Evolutionary conservation across 495 filamentous ascomycete species (phyloP), one percentile per base, ranked within the genome.

Genomic region (Bombardia bombarda): DNA sequence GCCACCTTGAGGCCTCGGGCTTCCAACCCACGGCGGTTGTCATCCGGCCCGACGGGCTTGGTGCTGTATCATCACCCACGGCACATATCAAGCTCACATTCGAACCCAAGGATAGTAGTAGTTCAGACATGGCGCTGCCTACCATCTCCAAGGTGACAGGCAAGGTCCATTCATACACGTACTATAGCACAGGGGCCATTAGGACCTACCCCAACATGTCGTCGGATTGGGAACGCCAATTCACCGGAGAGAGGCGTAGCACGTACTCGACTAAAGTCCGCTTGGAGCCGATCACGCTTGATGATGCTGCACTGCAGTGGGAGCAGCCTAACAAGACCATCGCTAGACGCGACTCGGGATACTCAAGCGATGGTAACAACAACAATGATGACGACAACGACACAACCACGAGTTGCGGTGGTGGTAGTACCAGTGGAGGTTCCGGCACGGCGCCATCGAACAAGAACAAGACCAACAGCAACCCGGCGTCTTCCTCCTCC

Each of bases 151-250:
- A 67, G 4, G 61, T 95, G 20, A 64, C 67, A 13, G 82, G 76
- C 45, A 94, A 87, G 62, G 63, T 98, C 21, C 82, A 77, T 32
- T 78, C 79, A 2, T 68, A 69, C 40, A 97, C 89, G 2, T 94
- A 78, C 66, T 96, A 72, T 64, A 68, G 81, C 38, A 62, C 53
- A 22, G 62, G 47, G 32, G 65, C 57, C 20, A 63, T 62, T 39
- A 38, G 55, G 36, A 47, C 40, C 62, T 72, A 73, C 25, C 84
- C 87, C 3, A 82, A 82, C 67, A 74, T 84, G 10, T 66, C 62
- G 36, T n/a, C n/a, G n/a, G 65, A 67, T 19, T 59, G 67, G 44
- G 47, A 51, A 14, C 56, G 66, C 1, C 62, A 73, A 4, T 72
- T 63, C 47, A 67, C 75, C 26, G 40, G 64, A 16, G 61, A 64